Conservation (phyloP, 2,329 filamentous ascomycete genomes). For the Trichoderma breve region DNA sequence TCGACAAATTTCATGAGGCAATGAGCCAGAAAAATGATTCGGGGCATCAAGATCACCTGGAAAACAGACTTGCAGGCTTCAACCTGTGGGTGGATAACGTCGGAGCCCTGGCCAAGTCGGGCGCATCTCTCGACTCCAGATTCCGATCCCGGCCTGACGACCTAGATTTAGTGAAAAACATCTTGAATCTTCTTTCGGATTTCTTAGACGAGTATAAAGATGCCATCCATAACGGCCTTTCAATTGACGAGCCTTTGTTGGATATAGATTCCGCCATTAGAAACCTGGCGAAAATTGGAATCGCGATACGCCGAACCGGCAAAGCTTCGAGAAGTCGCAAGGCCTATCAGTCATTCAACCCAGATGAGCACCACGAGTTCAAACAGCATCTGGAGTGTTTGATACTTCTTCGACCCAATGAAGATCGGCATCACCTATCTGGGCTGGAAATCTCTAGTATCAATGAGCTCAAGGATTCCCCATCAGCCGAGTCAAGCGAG, state of each 20-base stretch:
- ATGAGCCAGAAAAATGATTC: background rate
- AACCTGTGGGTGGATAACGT: background rate
- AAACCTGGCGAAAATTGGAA: background rate
- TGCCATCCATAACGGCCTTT: background rate
- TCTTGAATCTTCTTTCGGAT: background rate
- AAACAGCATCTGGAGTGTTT: background rate
- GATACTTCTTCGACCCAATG: background rate
- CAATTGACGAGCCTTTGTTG: background rate
- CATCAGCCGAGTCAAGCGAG: background rate
- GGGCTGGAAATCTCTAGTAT: background rate
- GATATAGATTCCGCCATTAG: background rate
- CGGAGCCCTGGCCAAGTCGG: background rate
- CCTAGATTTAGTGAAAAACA: background rate
- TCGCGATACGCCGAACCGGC: background rate
- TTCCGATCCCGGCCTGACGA: background rate
- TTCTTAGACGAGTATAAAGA: background rate
- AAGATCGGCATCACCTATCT: background rate
- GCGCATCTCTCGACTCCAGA: background rate
- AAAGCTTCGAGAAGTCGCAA: background rate
- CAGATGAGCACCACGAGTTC: background rate
- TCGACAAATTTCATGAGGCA: background rate
- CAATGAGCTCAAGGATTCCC: background rate
- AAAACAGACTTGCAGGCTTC: background rate
- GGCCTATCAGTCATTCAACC: background rate
- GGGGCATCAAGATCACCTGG: background rate